These are phyloP conservation scores for Arachnomyces sp. DNA, from an alignment of 2,329 filamentous ascomycete species.

Conservation along the genomic window DNA sequence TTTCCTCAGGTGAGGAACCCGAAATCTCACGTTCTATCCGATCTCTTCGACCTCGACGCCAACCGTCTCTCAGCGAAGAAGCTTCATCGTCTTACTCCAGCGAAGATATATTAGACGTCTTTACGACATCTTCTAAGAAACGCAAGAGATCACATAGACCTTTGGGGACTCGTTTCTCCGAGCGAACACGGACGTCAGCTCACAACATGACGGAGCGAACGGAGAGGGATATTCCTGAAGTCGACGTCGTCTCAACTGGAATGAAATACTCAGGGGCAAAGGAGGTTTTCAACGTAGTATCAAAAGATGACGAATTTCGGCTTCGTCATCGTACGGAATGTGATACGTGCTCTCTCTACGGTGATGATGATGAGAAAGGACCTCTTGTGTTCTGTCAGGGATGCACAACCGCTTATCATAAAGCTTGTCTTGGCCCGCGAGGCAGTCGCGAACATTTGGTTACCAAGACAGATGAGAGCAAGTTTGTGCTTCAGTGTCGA, in stretches of 20 bases:
- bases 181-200: constrained; percentile 19
- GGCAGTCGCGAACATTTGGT: constrained; percentile 73
- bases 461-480: constrained; percentile 69
- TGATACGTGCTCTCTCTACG: constrained; percentile 58
- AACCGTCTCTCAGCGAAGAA: constrained; percentile 1
- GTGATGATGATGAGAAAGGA: constrained; percentile 53
- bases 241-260: constrained; percentile 5
- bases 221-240: constrained; percentile 41
- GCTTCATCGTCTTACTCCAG: neutral
- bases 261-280: constrained; percentile 46
- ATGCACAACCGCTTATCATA: constrained; percentile 77
- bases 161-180: constrained; percentile 23
- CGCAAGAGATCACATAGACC: constrained; percentile 3
- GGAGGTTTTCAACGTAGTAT: constrained; percentile 63
- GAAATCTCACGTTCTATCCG: constrained; percentile 1
- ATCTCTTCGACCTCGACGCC: constrained; percentile 3
- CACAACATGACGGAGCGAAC: constrained; percentile 40
- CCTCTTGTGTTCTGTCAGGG: constrained; percentile 82
- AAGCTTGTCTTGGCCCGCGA: constrained; percentile 68
- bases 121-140: constrained; percentile 7
- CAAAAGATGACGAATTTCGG: constrained; percentile 59
- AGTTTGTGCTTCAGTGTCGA: constrained; percentile 85
- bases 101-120: constrained; percentile 6
- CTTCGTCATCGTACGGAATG: constrained; percentile 63
- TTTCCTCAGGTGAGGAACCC: constrained; percentile 13